Conservation (phyloP, 1,284 basidiomycete species). For the Apiotrichum sp. region DNA sequence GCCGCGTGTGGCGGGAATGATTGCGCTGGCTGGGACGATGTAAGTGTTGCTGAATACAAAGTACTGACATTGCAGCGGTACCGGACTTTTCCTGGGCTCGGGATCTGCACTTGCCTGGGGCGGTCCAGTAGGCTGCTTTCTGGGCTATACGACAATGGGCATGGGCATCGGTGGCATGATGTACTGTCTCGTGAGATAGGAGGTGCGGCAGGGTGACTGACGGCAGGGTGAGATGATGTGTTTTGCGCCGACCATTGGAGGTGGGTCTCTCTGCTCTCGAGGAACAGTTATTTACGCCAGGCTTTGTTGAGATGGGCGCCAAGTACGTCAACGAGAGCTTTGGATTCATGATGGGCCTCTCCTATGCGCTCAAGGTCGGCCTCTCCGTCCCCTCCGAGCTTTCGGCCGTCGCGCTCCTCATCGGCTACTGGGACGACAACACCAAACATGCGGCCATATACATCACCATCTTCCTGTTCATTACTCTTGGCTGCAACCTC, state of each 20-base stretch:
- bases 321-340: constrained; percentile 18
- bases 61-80: constrained; percentile 1
- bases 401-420: constrained; percentile 64
- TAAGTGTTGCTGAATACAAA: no score
- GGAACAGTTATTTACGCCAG: no score
- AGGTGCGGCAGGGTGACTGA: no score
- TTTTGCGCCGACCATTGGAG: constrained; percentile 14
- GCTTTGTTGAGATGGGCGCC: constrained; percentile 17
- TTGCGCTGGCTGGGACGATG: constrained; percentile 6
- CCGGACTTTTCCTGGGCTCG: constrained; percentile 5
- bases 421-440: constrained; percentile 66
- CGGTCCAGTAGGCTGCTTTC: no score
- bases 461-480: constrained; percentile 16
- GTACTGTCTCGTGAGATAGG: constrained; percentile 22
- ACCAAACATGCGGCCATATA: constrained; percentile 13
- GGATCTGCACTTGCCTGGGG: neutral
- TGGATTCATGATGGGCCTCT: constrained; percentile 22
- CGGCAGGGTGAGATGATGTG: constrained; percentile 9
- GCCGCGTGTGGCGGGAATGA: constrained; percentile 5
- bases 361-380: constrained; percentile 17
- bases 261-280: no score
- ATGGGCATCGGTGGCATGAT: constrained; percentile 13
- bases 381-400: constrained; percentile 56
- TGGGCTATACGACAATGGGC: constrained; percentile 26
- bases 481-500: constrained; percentile 5